Conservation (phyloP, 179 eudicot genomes). For the Camellia oleifera region DNA sequence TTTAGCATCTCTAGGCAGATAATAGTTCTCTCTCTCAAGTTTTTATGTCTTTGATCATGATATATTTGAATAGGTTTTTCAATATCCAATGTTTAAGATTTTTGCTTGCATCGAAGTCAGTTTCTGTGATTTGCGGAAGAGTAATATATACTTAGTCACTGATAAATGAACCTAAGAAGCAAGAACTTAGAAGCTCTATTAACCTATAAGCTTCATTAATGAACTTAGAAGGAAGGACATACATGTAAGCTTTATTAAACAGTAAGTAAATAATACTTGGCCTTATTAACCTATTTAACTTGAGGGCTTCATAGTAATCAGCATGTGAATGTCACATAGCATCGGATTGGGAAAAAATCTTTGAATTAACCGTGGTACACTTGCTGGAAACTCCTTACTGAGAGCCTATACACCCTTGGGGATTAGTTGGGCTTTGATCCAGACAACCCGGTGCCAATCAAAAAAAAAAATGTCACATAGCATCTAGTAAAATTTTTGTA, state of each 20-base stretch:
- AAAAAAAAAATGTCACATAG: background rate
- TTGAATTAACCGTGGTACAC: too few species aligned
- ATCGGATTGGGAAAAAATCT: too few species aligned
- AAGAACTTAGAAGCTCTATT: background rate
- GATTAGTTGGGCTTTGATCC: too few species aligned
- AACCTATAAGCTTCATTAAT: background rate
- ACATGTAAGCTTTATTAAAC: background rate
- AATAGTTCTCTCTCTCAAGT: background rate
- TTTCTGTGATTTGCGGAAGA: background rate
- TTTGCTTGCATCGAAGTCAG: background rate
- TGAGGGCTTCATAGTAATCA: background rate
- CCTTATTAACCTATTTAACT: background rate
- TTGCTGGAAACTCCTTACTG: too few species aligned
- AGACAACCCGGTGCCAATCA: too few species aligned
- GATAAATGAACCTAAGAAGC: background rate
- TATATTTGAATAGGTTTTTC: background rate
- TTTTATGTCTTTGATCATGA: background rate
- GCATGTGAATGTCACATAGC: background rate
- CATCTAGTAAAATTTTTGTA: background rate
- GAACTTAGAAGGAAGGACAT: background rate
- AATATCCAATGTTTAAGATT: background rate
- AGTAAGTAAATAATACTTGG: background rate
- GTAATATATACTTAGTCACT: background rate
- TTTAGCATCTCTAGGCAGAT: conserved; percentile 1
- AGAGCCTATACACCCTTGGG: too few species aligned